Percentiles rank a stretch among this genome's conserved stretches.
Evolutionary conservation across 1,139 yeast genomes (phyloP).

Genomic region (Hemisphaericaspora xylofermentans): DNA sequence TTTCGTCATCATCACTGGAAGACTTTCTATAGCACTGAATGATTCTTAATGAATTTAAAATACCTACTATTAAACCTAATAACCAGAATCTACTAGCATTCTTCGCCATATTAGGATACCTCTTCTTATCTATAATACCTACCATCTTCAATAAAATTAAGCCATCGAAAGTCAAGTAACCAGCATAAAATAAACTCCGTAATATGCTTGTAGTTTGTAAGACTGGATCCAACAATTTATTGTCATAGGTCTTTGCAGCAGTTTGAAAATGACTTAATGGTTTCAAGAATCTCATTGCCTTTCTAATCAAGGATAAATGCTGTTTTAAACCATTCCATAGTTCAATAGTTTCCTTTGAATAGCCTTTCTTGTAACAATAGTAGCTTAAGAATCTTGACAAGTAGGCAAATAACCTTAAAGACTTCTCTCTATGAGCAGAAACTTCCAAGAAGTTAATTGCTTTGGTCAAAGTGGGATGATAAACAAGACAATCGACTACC

Average conservation of each 20-base stretch:
- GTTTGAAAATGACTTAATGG: slow-evolving; percentile 74
- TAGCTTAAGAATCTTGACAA: slow-evolving; percentile 69
- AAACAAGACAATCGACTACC: slow-evolving; percentile 66
- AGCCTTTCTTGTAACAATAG: slow-evolving; percentile 63
- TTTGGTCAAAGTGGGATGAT: slow-evolving; percentile 73
- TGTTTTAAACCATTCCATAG: slow-evolving; percentile 53
- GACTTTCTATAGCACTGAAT: slow-evolving; percentile 22
- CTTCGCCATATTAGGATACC: slow-evolving; percentile 35
- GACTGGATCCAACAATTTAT: slow-evolving; percentile 68
- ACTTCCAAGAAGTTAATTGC: slow-evolving; percentile 64
- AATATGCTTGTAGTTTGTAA: slow-evolving; percentile 58
- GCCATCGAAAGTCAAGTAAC: slow-evolving; percentile 74
- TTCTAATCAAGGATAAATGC: slow-evolving; percentile 71
- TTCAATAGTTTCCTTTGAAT: slow-evolving; percentile 47
- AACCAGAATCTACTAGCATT: slow-evolving; percentile 75
- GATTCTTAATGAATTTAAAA: slow-evolving; percentile 54
- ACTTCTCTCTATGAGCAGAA: slow-evolving; percentile 67
- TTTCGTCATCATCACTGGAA: slow-evolving; percentile 25
- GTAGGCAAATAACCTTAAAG: slow-evolving; percentile 79
- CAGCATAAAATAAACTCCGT: slow-evolving; percentile 72
- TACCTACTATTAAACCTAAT: slow-evolving; percentile 63
- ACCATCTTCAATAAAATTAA: slow-evolving; percentile 65
- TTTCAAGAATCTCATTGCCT: slow-evolving; percentile 81
- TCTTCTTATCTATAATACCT: slow-evolving; percentile 38
- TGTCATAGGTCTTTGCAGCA: slow-evolving; percentile 67